These are phyloP conservation scores for Zasmidium cellare DNA, from an alignment of 2,329 filamentous ascomycete genomes.

Conservation along the genomic window DNA sequence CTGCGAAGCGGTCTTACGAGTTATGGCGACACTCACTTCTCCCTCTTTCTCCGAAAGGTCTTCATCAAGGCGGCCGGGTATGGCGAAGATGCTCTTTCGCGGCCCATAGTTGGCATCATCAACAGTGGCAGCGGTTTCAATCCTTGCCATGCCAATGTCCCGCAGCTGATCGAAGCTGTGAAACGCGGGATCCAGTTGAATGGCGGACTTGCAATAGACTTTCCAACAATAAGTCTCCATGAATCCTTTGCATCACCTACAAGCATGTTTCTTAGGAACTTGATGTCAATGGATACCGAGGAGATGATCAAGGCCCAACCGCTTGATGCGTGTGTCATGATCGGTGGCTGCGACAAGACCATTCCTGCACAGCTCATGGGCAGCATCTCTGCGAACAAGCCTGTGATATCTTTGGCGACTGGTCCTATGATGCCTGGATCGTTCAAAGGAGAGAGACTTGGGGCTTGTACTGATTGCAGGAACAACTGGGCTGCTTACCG, in stretches of 20 bases:
- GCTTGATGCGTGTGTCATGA: slow-evolving; percentile 19
- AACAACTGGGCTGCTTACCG: slow-evolving; percentile 72
- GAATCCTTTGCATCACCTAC: slow-evolving; percentile 70
- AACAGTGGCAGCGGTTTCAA: slow-evolving; percentile 75
- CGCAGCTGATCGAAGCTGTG: slow-evolving; percentile 69
- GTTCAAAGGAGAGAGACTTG: slow-evolving; percentile 63
- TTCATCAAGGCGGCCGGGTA: slow-evolving; percentile 78
- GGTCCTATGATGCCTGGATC: slow-evolving; percentile 76
- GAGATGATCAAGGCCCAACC: slow-evolving; percentile 68
- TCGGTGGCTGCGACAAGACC: slow-evolving; percentile 71
- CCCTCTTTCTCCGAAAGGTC: slow-evolving; percentile 71
- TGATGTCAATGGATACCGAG: slow-evolving; percentile 80
- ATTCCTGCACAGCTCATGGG: slow-evolving; percentile 75
- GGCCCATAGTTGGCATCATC: slow-evolving; percentile 72
- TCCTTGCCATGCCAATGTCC: slow-evolving; percentile 71
- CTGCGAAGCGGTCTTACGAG: slow-evolving; percentile 65
- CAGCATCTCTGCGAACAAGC: slow-evolving; percentile 72
- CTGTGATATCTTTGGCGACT: slow-evolving; percentile 66
- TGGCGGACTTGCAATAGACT: slow-evolving; percentile 69
- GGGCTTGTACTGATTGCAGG: slow-evolving; percentile 73
- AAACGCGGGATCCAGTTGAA: slow-evolving; percentile 67
- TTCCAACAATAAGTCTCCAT: slow-evolving; percentile 71
- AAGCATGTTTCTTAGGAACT: slow-evolving; percentile 72
- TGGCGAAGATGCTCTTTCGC: slow-evolving; percentile 67
- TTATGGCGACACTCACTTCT: slow-evolving; percentile 75